Evolutionary conservation across 1,284 basidiomycete species (phyloP), one percentile per base, ranked within the genome.

Genomic region (Sanghuangporus sanghuang): DNA sequence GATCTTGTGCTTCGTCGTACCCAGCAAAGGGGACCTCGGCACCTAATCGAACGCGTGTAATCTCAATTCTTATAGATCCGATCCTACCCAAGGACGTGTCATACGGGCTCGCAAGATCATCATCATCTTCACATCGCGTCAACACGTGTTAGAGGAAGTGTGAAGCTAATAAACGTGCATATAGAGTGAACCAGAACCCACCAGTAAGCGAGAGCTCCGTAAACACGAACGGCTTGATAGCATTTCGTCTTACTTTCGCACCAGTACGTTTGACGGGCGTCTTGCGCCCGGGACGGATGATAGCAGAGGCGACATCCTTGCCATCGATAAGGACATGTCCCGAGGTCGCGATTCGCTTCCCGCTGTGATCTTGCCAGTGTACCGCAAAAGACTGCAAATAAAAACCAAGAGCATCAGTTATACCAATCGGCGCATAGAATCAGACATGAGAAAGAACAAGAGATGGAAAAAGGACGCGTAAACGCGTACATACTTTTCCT

Each of bases 301-400:
- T 67, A 23, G 67, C 68, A 42, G 67, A 68, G 5, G 68, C 67
- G 21, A 69, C 63, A 53, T 69, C 68, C 16, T 62, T 59, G 40
- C 68, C 67, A 44, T 69, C 68, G 21, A 69, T 63, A 52, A 68
- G 67, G 5, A 69, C 50, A 50, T 68, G 68, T 8, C 68, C 68
- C 16, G 63, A 64, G 14, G 67, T 68, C 16, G 68, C 68, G 23
- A 67, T 68, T 6, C 60, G 56, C 21, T 49, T 38, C 49, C 56
- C 60, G 58, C 65, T 68, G 21, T 66, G 44, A 32, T 68, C 63
- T 59, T 68, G 60, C 67, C 67, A 68, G 54, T 60, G 62, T 35
- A 68, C 67, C 53, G 58, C 56, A 57, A 68, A 68, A 5, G 23
- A 39, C 67, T 68, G 2, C 3, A 32, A n/a, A n/a, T 1, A 12